Evolutionary conservation across 2,329 filamentous ascomycete genomes (phyloP).

Genomic region (Chalaropsis thielavioides): DNA sequence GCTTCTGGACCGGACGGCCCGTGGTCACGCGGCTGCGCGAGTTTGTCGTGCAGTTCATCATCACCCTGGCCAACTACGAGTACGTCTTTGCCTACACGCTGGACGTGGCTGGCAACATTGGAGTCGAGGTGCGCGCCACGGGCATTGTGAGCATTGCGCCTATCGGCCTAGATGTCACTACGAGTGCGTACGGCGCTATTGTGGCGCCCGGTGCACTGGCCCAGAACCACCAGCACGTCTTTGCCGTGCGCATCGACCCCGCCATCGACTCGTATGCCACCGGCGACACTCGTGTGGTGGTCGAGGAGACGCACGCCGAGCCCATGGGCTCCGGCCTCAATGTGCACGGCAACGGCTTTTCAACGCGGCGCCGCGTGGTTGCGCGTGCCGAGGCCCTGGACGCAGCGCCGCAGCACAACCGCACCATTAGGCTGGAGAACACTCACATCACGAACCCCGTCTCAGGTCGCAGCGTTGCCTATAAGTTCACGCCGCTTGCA

Average conservation of each 20-base stretch:
- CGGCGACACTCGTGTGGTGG: slow-evolving; percentile 36
- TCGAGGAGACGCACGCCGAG: slow-evolving; percentile 28
- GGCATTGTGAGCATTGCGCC: slow-evolving; percentile 49
- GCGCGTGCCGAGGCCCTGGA: slow-evolving; percentile 34
- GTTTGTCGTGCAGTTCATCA: slow-evolving; percentile 53
- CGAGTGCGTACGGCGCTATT: slow-evolving; percentile 41
- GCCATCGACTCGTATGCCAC: slow-evolving; percentile 37
- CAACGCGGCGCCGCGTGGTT: slow-evolving; percentile 35
- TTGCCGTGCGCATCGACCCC: slow-evolving; percentile 50
- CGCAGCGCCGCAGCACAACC: slow-evolving; percentile 39
- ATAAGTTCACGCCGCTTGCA: slow-evolving; percentile 33
- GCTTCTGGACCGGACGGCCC: slow-evolving; percentile 48
- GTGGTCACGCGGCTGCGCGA: slow-evolving; percentile 46
- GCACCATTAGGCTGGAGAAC: slow-evolving; percentile 36
- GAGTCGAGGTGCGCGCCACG: slow-evolving; percentile 49
- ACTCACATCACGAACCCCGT: slow-evolving; percentile 31
- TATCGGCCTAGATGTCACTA: slow-evolving; percentile 40
- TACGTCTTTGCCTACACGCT: slow-evolving; percentile 42
- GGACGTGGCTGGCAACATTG: slow-evolving; percentile 46
- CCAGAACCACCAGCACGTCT: slow-evolving; percentile 58
- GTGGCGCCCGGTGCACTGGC: slow-evolving; percentile 51
- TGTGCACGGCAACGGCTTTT: slow-evolving; percentile 47
- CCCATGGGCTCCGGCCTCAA: slow-evolving; percentile 38
- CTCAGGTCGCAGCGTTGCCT: slow-evolving; percentile 36
- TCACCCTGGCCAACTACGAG: slow-evolving; percentile 58